These are phyloP conservation scores for Eremochloa ophiuroides DNA, from an alignment of 176 grass and related monocot genomes.

Conservation along the genomic window DNA sequence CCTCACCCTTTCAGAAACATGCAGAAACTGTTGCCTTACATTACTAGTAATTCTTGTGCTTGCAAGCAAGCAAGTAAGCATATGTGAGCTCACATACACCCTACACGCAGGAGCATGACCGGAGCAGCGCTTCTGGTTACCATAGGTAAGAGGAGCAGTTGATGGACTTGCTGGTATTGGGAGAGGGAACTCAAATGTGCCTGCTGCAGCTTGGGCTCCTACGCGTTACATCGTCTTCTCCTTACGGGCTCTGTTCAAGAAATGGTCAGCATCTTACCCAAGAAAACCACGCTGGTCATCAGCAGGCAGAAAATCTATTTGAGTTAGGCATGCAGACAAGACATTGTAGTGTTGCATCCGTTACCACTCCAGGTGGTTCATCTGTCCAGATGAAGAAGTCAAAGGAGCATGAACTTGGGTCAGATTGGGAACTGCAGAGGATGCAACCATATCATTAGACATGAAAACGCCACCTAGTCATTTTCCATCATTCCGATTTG, in stretches of 20 bases:
- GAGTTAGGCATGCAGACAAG: conserved; percentile 47
- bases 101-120: conserved; percentile 82
- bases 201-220: conserved; percentile 75
- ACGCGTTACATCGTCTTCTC: conserved; percentile 85
- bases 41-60: conserved; percentile 74
- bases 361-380: conserved; percentile 57
- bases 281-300: conserved; percentile 34
- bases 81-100: conserved; percentile 63
- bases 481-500: conserved; percentile 92
- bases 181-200: conserved; percentile 66
- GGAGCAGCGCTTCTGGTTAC: conserved; percentile 57
- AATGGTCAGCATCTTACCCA: conserved; percentile 79
- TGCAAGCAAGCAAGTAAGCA: conserved; percentile 97
- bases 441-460: conserved; percentile 76
- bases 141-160: conserved; percentile 72
- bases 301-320: conserved; percentile 48
- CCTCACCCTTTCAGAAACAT: no score
- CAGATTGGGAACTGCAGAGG: conserved; percentile 65
- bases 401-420: conserved; percentile 57
- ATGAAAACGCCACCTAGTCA: conserved; percentile 86
- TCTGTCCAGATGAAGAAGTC: conserved; percentile 66
- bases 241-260: conserved; percentile 72
- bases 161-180: conserved; percentile 93
- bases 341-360: conserved; percentile 43
- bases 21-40: conserved; percentile 85